Conservation (phyloP, 163 green algal genomes). For the Volvox carteri region DNA sequence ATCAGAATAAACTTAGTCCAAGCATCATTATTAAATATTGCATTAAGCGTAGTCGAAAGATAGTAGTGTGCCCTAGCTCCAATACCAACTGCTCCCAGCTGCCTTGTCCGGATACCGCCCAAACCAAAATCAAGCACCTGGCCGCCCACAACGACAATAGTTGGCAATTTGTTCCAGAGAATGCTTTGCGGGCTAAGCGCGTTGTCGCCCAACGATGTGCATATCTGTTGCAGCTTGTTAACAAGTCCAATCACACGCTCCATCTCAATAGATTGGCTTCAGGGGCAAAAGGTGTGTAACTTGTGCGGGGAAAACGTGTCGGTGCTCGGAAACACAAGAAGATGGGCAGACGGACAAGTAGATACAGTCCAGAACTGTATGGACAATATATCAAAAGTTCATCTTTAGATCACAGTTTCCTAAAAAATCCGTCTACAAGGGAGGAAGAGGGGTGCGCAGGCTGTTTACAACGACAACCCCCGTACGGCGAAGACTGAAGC, state of each 20-base stretch:
- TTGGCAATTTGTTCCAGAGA: constrained; percentile 91
- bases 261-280: constrained; percentile 53
- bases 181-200: constrained; percentile 72
- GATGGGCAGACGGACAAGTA: not conserved
- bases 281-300: not conserved
- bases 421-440: too few relatives aligned
- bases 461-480: too few relatives aligned
- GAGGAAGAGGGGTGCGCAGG: too few relatives aligned
- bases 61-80: not conserved
- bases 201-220: constrained; percentile 84
- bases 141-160: constrained; percentile 95
- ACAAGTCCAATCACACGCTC: constrained; percentile 84
- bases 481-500: too few relatives aligned
- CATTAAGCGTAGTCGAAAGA: too few relatives aligned
- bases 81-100: constrained; percentile 21
- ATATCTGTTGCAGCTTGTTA: constrained; percentile 87
- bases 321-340: not conserved
- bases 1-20: too few relatives aligned
- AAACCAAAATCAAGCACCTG: constrained; percentile 70
- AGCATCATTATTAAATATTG: too few relatives aligned
- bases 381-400: too few relatives aligned
- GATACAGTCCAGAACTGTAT: not conserved
- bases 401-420: too few relatives aligned
- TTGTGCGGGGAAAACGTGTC: not conserved
- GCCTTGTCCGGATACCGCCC: not conserved